Conservation (phyloP, 176 grass and related monocot species). For the Oryza longistaminata region DNA sequence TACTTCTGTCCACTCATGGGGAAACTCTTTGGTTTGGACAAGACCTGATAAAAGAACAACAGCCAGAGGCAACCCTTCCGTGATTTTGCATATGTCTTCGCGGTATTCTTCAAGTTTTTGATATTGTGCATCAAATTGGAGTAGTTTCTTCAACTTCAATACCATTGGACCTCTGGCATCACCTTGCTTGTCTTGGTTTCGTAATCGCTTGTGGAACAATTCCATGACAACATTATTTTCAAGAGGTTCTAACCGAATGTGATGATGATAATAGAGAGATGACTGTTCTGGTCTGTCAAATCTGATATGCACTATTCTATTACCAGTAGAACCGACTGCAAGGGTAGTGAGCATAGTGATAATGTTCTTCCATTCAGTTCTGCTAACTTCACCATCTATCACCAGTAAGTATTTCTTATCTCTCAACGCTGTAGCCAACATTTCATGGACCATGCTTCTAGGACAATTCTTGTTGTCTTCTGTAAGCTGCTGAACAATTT, state of each 20-base stretch:
- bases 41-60: constrained; percentile 38
- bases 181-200: too few relatives aligned
- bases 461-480: neutral
- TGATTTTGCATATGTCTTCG: neutral
- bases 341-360: neutral
- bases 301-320: constrained; percentile 35
- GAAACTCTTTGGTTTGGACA: constrained; percentile 25
- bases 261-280: neutral
- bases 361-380: constrained; percentile 21
- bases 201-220: constrained; percentile 3
- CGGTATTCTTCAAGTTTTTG: neutral
- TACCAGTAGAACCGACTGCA: too few relatives aligned
- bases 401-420: constrained; percentile 4
- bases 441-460: fast-evolving
- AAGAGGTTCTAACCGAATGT: neutral
- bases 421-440: neutral
- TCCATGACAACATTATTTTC: neutral
- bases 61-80: constrained; percentile 25
- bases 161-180: too few relatives aligned
- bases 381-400: constrained; percentile 35
- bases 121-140: neutral
- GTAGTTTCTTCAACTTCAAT: neutral
- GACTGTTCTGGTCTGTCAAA: neutral
- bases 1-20: constrained; percentile 6
- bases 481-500: neutral